Evolutionary conservation across 1,284 basidiomycete species (phyloP).

Genomic region (Spongiforma sp.): DNA sequence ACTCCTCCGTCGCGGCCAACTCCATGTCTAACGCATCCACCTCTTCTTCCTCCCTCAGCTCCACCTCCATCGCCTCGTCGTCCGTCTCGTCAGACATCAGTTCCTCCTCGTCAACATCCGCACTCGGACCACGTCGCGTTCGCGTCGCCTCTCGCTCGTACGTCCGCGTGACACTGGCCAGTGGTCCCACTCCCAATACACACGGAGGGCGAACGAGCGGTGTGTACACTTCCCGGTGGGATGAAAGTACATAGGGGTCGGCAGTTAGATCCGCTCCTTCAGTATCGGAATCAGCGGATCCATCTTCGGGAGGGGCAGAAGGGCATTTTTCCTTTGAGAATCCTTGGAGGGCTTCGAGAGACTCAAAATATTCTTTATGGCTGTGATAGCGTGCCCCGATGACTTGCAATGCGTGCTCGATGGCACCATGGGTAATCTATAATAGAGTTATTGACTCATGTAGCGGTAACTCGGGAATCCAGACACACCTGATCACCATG

Average conservation of each 20-base stretch:
- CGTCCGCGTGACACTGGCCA: slow-evolving; percentile 21
- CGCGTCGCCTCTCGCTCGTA: slow-evolving; percentile 27
- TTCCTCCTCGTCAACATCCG: slow-evolving; percentile 27
- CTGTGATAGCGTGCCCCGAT: slow-evolving; percentile 39
- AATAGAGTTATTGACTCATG: slow-evolving; percentile 5
- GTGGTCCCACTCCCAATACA: slow-evolving; percentile 15
- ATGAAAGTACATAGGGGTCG: slow-evolving; percentile 15
- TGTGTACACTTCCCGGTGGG: slow-evolving; percentile 30
- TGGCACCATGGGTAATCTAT: slow-evolving; percentile 47
- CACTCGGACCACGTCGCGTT: slow-evolving; percentile 22
- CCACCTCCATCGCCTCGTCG: slow-evolving; percentile 46
- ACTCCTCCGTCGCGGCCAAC: slow-evolving; percentile 30
- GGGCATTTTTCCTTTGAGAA: slow-evolving; percentile 3
- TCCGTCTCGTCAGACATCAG: slow-evolving; percentile 48
- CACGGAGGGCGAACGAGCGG: slow-evolving; percentile 37
- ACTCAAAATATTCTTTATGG: slow-evolving; percentile 43
- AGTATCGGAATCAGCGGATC: background rate
- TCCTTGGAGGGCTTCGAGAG: slow-evolving; percentile 28
- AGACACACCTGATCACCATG: slow-evolving; percentile 29
- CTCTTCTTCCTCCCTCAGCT: slow-evolving; percentile 53
- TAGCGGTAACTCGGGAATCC: background rate
- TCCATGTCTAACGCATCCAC: slow-evolving; percentile 48
- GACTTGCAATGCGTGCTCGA: slow-evolving; percentile 51
- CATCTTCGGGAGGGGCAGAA: too few relatives aligned
- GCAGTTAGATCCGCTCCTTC: slow-evolving; percentile 7